A percentile compares a stretch with the other conserved stretches of the same genome.
phyloP scores from a whole-genome alignment of 225 moss, liverwort and hornwort genomes.

The Takakia lepidozioides region DNA sequence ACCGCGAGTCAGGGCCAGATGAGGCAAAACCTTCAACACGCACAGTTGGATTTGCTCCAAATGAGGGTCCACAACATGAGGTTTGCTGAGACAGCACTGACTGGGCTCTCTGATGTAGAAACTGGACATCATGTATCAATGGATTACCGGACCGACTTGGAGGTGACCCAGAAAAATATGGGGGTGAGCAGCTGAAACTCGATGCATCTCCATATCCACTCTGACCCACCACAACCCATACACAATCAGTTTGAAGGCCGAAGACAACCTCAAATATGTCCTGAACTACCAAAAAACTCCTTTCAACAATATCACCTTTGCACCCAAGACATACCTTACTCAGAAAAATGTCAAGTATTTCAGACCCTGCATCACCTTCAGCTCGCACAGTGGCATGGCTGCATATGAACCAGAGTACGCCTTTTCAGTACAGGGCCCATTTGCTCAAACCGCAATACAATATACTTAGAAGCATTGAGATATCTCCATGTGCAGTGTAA shows the following conservation, averaged over 20 bases:
- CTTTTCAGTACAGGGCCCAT: too few species aligned
- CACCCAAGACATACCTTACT: constrained; percentile 49
- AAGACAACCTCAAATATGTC: neutral
- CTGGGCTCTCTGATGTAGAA: constrained; percentile 76
- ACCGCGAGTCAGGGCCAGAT: constrained; percentile 47
- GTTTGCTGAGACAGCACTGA: constrained; percentile 65
- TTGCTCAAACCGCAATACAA: too few species aligned
- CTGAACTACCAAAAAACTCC: neutral
- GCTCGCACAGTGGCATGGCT: constrained; percentile 62
- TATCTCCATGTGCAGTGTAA: too few species aligned
- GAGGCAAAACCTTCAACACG: constrained; percentile 89
- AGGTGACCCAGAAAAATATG: constrained; percentile 92
- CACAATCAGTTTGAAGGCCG: neutral
- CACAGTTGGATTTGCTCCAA: constrained; percentile 66
- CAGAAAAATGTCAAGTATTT: constrained; percentile 86
- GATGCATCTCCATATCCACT: constrained; percentile 79
- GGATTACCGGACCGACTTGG: constrained; percentile 87
- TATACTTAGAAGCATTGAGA: too few species aligned
- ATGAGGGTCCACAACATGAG: constrained; percentile 50
- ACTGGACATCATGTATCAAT: constrained; percentile 94
- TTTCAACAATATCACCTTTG: neutral
- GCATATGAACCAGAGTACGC: too few species aligned
- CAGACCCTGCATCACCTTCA: constrained; percentile 86
- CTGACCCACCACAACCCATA: constrained; percentile 20
- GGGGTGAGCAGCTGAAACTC: constrained; percentile 87